Evolutionary conservation across 2,329 filamentous ascomycete genomes (phyloP).

Genomic region (Diaporthe eres): DNA sequence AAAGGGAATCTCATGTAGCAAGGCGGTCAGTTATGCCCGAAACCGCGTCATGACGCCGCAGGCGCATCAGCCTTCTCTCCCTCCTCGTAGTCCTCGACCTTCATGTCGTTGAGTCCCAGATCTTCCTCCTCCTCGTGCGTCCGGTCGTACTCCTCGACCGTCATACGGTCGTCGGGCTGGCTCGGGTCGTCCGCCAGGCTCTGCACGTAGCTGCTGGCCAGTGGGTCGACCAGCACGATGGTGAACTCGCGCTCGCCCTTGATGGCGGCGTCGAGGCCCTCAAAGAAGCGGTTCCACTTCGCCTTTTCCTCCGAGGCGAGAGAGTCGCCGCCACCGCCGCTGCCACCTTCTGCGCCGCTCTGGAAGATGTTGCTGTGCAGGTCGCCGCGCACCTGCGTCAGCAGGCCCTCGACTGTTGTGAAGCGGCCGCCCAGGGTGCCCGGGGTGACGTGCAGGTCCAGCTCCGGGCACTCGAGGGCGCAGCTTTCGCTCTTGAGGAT

Average conservation of each 20-base stretch:
- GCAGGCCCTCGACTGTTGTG: constrained; percentile 94
- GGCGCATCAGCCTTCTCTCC: constrained; percentile 49
- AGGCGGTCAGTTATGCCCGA: background rate
- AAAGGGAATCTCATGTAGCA: background rate
- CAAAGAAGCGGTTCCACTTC: constrained; percentile 88
- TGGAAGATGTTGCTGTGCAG: constrained; percentile 91
- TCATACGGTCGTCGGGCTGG: constrained; percentile 82
- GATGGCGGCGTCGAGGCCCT: constrained; percentile 81
- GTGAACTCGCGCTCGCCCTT: constrained; percentile 85
- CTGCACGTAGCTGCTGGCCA: constrained; percentile 95
- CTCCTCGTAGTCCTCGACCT: constrained; percentile 84
- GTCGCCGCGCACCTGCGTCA: constrained; percentile 93
- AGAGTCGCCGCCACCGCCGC: constrained; percentile 85
- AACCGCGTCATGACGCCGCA: constrained; percentile 40
- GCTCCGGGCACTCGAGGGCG: constrained; percentile 86
- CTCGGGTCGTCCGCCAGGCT: constrained; percentile 83
- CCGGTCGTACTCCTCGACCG: constrained; percentile 84
- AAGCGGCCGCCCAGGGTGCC: constrained; percentile 96
- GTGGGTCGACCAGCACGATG: constrained; percentile 86
- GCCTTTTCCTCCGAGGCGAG: constrained; percentile 74
- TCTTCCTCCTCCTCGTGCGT: constrained; percentile 96
- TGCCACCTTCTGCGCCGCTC: constrained; percentile 76
- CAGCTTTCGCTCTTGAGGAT: constrained; percentile 98
- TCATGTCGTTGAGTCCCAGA: constrained; percentile 92
- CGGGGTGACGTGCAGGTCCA: constrained; percentile 88